Evolutionary conservation across 2,329 filamentous ascomycete species (phyloP).

Genomic region (Ceratocystis albifundus): DNA sequence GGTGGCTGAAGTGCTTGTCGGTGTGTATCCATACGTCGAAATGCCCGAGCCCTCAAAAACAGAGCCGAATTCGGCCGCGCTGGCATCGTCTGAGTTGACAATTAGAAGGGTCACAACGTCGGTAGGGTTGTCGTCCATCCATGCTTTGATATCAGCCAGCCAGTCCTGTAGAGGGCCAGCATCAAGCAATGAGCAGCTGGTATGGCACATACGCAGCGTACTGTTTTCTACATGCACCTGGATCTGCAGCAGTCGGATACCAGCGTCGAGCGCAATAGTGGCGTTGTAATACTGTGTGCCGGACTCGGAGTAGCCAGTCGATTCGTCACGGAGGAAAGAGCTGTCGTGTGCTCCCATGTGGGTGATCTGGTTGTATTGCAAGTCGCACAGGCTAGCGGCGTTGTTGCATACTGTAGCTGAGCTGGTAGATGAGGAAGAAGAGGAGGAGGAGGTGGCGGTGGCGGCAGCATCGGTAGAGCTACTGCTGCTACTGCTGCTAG

Average conservation of each 20-base stretch:
- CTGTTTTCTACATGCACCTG: constrained; percentile 44
- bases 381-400: constrained; percentile 59
- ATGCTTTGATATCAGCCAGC: constrained; percentile 51
- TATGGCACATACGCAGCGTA: constrained; percentile 59
- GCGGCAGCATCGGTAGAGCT: constrained; percentile 9
- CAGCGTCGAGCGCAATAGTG: constrained; percentile 56
- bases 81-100: constrained; percentile 55
- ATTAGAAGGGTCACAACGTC: constrained; percentile 66
- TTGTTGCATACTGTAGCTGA: constrained; percentile 57
- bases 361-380: constrained; percentile 63
- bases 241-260: constrained; percentile 57
- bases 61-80: constrained; percentile 42
- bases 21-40: constrained; percentile 48
- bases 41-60: constrained; percentile 50
- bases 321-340: constrained; percentile 55
- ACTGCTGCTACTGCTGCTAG: neutral
- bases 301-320: constrained; percentile 49
- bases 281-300: constrained; percentile 68
- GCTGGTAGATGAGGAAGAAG: constrained; percentile 25
- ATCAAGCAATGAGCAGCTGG: constrained; percentile 54
- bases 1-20: constrained; percentile 35
- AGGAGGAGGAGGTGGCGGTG: constrained; percentile 12
- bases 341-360: constrained; percentile 68
- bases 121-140: constrained; percentile 58
- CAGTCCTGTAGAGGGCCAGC: constrained; percentile 54